Conservation (phyloP, 1,284 basidiomycete species). For the Ganoderma lingzhi region DNA sequence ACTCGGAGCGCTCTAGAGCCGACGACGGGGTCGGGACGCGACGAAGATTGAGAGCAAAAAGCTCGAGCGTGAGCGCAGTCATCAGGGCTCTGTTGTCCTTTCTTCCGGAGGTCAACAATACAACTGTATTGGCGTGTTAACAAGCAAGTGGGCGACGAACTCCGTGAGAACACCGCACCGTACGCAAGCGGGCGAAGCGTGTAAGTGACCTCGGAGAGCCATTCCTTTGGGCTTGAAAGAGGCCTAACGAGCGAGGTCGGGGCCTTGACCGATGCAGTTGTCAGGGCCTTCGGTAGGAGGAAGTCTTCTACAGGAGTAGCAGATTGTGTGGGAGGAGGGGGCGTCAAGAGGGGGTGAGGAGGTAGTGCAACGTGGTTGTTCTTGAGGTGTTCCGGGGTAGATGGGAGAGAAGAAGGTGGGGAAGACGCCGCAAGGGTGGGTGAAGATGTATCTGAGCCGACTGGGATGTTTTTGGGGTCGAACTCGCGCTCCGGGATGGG, state of each 20-base stretch:
- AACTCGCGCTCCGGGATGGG: conserved; percentile 88
- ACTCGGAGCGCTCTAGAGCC: conserved; percentile 78
- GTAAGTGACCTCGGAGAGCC: conserved; percentile 73
- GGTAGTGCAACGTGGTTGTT: conserved; percentile 78
- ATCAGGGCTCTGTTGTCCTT: conserved; percentile 60
- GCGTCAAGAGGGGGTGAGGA: conserved; percentile 63
- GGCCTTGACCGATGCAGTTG: conserved; percentile 72
- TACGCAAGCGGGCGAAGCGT: conserved; percentile 77
- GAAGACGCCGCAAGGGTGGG: conserved; percentile 67
- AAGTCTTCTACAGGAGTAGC: conserved; percentile 76
- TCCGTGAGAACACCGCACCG: conserved; percentile 51
- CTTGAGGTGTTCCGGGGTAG: conserved; percentile 77
- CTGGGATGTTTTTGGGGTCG: conserved; percentile 74
- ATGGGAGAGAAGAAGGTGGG: conserved; percentile 54
- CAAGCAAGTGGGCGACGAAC: conserved; percentile 27
- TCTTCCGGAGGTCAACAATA: conserved; percentile 43
- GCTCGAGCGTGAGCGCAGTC: conserved; percentile 65
- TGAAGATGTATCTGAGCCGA: conserved; percentile 60
- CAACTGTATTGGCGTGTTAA: conserved; percentile 28
- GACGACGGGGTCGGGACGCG: conserved; percentile 68
- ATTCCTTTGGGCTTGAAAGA: conserved; percentile 70
- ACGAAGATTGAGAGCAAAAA: conserved; percentile 73
- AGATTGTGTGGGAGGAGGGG: conserved; percentile 56
- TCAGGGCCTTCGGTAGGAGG: conserved; percentile 80
- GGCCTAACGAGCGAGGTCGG: conserved; percentile 69